These are phyloP conservation scores for Phialocephala subalpina DNA, from an alignment of 2,329 filamentous ascomycete species.

Conservation along the genomic window DNA sequence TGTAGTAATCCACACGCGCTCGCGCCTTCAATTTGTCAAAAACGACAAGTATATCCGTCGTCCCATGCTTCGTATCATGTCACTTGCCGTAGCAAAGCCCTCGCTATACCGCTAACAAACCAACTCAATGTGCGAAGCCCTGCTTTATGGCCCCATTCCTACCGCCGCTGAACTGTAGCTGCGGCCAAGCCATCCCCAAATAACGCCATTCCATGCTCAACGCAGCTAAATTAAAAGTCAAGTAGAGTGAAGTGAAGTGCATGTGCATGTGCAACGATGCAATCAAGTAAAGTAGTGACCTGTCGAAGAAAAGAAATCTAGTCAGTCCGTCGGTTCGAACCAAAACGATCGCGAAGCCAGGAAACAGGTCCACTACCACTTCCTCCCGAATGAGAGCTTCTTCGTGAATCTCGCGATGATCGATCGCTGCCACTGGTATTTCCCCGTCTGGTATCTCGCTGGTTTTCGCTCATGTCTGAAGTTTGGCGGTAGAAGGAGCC, in stretches of 20 bases:
- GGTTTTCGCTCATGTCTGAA: constrained; percentile 31
- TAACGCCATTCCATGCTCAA: constrained; percentile 26
- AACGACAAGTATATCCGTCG: constrained; percentile 5
- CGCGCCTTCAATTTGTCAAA: constrained; percentile 1
- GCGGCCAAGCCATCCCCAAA: neutral
- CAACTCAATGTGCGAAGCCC: constrained; percentile 6
- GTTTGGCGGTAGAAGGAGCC: constrained; percentile 29
- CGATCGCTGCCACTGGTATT: constrained; percentile 40
- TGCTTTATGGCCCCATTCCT: constrained; percentile 10
- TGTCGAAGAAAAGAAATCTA: constrained; percentile 18
- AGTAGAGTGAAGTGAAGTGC: constrained; percentile 11
- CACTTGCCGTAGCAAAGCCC: neutral
- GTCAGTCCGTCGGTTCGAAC: constrained; percentile 30
- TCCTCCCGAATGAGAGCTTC: constrained; percentile 33
- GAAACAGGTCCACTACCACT: constrained; percentile 18
- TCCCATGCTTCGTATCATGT: neutral
- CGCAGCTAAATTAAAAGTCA: constrained; percentile 10
- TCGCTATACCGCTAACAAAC: constrained; percentile 3
- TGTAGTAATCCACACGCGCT: constrained; percentile 33
- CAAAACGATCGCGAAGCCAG: constrained; percentile 40
- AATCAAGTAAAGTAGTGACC: neutral
- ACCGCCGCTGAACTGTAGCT: neutral
- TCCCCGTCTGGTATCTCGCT: constrained; percentile 30
- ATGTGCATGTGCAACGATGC: constrained; percentile 4
- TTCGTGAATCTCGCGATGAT: constrained; percentile 29